Conservation (phyloP, 2,329 filamentous ascomycete genomes). For the Penicillium sp. region DNA sequence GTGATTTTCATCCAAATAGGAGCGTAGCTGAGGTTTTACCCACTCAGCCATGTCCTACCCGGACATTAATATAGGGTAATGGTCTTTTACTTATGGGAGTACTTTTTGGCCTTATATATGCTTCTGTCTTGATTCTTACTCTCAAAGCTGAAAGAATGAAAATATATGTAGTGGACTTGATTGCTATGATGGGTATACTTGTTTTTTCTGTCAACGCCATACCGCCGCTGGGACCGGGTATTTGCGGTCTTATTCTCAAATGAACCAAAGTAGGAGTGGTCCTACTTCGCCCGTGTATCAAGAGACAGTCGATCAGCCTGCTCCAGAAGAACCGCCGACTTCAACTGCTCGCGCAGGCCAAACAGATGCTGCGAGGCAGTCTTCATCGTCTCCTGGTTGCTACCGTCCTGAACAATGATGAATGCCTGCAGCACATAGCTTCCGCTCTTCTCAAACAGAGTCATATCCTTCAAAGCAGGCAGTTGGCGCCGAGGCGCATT, state of each 20-base stretch:
- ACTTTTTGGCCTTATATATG: too few species aligned
- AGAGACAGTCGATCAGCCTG: slow-evolving; percentile 58
- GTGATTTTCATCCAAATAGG: background rate
- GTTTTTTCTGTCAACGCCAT: background rate
- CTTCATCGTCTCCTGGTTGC: slow-evolving; percentile 54
- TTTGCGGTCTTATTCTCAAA: background rate
- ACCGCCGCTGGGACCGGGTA: background rate
- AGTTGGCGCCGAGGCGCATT: slow-evolving; percentile 37
- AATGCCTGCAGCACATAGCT: slow-evolving; percentile 59
- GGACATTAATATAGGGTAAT: too few species aligned
- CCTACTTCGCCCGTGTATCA: slow-evolving; percentile 59
- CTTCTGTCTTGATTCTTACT: too few species aligned
- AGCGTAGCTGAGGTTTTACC: background rate
- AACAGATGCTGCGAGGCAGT: slow-evolving; percentile 55
- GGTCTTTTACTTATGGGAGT: background rate
- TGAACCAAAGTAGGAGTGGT: background rate
- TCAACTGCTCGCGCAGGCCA: slow-evolving; percentile 55
- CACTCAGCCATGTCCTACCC: background rate
- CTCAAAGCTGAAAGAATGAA: too few species aligned
- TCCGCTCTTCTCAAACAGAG: slow-evolving; percentile 55
- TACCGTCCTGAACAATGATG: slow-evolving; percentile 56
- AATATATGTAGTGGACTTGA: background rate
- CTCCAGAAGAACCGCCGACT: slow-evolving; percentile 54
- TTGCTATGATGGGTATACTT: slow-evolving; percentile 6
- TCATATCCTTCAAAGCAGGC: slow-evolving; percentile 47